Percentiles rank a stretch among this genome's conserved stretches.
phyloP scores from a whole-genome alignment of 192 early-diverging fungal species.

The Coemansia sp. region DNA sequence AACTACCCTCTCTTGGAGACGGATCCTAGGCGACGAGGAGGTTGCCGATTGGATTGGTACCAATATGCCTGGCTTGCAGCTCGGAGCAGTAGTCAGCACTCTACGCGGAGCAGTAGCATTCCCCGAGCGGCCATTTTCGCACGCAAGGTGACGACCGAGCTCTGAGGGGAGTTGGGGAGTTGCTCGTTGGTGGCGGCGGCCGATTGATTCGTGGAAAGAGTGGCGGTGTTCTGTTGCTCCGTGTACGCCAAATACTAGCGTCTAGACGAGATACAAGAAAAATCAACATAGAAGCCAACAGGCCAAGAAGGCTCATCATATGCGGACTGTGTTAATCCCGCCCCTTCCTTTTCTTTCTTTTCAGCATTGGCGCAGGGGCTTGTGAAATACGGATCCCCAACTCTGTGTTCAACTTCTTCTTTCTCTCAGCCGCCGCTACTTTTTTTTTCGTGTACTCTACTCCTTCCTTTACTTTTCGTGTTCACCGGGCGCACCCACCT shows the following conservation, averaged over 20 bases:
- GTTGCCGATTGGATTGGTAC: conserved; percentile 4
- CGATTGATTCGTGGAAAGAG: not conserved
- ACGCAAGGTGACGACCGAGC: not conserved
- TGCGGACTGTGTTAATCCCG: conserved; percentile 8
- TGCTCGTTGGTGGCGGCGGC: not conserved
- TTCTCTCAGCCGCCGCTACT: not conserved
- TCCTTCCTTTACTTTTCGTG: not conserved
- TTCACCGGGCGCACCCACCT: not conserved
- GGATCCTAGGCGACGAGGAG: not conserved
- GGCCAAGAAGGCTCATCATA: too few species aligned
- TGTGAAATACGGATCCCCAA: not conserved
- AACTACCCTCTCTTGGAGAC: not conserved
- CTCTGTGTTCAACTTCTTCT: not conserved
- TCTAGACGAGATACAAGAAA: not conserved
- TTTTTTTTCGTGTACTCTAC: conserved; percentile 10
- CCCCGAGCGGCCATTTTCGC: not conserved
- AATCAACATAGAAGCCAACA: conserved; percentile 4
- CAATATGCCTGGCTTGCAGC: not conserved
- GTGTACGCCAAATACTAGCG: not conserved
- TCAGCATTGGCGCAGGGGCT: conserved; percentile 4
- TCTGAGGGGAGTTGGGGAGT: not conserved
- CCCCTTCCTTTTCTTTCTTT: not conserved
- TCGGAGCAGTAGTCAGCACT: not conserved
- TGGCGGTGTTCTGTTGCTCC: not conserved
- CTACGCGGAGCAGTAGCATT: not conserved